Evolutionary conservation across 73 alveolate species (phyloP), one percentile per base, ranked within the genome.

Genomic region (Paramecium tetraurelia): DNA sequence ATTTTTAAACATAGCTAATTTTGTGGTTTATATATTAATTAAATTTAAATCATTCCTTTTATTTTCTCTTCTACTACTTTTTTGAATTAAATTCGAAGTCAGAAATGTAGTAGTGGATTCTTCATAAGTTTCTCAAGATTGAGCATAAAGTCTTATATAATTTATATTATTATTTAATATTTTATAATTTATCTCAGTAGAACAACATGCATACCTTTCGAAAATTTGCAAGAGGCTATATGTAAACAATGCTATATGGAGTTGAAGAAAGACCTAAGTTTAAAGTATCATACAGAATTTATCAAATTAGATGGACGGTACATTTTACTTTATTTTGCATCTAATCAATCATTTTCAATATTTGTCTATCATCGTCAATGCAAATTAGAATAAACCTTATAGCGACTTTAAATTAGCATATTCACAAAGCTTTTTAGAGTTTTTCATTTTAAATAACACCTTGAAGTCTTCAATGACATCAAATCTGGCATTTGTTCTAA

Each of bases 181-280:
- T 53, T 53, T 16, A 53, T 53, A 63, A 63, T 63, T 63, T 22
- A 18, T 63, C 24, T 63, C 41, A 27, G 41, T 31, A 63, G 46
- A 63, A 63, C 84, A 31, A 1, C 12, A 63, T 63, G 84, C 44
- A 63, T 31, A 63, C 50, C 3, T 31, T 63, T 27, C 18, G 46
- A 27, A 31, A 46, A 48, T 43, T 80, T 44, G 27, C 57, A 7
- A 40, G 75, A 41, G 90, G 90, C n/a, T 80, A 80, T 46, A 44
- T 80, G 75, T 14, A 80, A 44, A 80, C 90, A 14, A 80, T 80
- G 90, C 75, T 80, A 20, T 44, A 80, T 80, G 90, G 90, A 10
- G 48, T 80, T 11, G 90, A 80, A 24, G 70, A 80, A 21, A 41
- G 90, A 44, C 90, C 90, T 8, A 40, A 20, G 5, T 80, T 31